Evolutionary conservation across 495 filamentous ascomycete species (phyloP).

Genomic region (Trichoderma reesei): DNA sequence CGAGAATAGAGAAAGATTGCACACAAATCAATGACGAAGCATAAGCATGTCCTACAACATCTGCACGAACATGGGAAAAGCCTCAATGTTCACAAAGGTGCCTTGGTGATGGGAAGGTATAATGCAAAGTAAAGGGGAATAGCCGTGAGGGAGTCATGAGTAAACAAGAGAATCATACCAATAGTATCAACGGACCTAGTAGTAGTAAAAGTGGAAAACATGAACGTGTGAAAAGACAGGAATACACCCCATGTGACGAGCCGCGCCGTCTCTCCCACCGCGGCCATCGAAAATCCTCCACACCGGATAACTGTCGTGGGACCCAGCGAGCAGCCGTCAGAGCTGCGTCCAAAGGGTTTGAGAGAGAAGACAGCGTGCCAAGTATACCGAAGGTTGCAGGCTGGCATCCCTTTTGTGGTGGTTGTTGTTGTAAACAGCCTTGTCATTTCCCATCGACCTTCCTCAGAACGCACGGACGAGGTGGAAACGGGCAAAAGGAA

Average conservation of each 20-base stretch:
- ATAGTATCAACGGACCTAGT: background rate
- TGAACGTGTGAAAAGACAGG: constrained; percentile 8
- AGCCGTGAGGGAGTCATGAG: too few relatives aligned
- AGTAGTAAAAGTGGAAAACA: constrained; percentile 8
- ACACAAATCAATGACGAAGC: background rate
- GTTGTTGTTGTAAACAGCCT: too few relatives aligned
- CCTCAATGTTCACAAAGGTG: background rate
- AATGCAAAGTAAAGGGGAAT: too few relatives aligned
- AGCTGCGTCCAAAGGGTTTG: constrained; percentile 30
- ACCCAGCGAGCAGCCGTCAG: constrained; percentile 11
- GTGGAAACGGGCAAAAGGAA: background rate
- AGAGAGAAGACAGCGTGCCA: constrained; percentile 50
- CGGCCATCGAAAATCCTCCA: constrained; percentile 17
- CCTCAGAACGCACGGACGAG: background rate
- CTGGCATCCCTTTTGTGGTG: constrained; percentile 18
- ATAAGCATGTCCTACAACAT: background rate
- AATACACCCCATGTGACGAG: constrained; percentile 15
- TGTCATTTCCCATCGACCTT: constrained; percentile 15
- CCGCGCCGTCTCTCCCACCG: constrained; percentile 45
- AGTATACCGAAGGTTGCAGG: background rate
- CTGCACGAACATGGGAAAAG: background rate
- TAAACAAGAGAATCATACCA: background rate
- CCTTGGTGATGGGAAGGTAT: too few relatives aligned
- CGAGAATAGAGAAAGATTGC: background rate
- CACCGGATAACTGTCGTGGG: constrained; percentile 10